Conservation (phyloP, 805 yeast species). For the Yarrowia divulgata region DNA sequence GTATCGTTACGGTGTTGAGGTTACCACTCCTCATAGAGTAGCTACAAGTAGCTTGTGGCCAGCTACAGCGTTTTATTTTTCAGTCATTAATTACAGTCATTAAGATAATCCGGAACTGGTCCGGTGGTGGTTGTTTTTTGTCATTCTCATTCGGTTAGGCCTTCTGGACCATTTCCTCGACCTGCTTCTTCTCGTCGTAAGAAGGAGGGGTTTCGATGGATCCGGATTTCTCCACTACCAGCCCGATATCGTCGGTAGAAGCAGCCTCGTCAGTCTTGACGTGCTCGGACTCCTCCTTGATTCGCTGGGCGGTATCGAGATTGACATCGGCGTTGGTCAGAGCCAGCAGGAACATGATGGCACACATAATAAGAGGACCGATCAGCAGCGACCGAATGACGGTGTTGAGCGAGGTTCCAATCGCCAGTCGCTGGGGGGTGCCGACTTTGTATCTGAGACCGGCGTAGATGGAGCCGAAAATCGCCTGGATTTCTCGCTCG, state of each 20-base stretch:
- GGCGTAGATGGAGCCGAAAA: slow-evolving; percentile 5
- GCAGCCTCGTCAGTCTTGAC: neutral
- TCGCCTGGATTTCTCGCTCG: neutral
- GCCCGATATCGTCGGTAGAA: neutral
- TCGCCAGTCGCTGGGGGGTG: slow-evolving; percentile 7
- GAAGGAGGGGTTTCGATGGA: neutral
- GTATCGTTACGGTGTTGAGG: too few relatives aligned
- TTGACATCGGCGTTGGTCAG: slow-evolving; percentile 22
- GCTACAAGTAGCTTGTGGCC: too few relatives aligned
- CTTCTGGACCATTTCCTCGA: slow-evolving; percentile 1
- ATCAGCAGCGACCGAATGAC: slow-evolving; percentile 23
- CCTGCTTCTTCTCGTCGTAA: slow-evolving; percentile 1
- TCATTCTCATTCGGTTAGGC: neutral
- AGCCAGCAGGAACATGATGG: slow-evolving; percentile 9
- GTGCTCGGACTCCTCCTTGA: slow-evolving; percentile 28
- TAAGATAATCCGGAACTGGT: too few relatives aligned
- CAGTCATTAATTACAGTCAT: too few relatives aligned
- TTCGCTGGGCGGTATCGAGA: slow-evolving; percentile 23
- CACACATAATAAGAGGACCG: slow-evolving; percentile 17
- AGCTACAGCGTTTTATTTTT: too few relatives aligned
- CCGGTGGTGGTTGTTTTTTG: too few relatives aligned
- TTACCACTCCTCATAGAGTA: too few relatives aligned
- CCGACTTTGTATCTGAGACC: slow-evolving; percentile 8
- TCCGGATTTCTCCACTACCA: neutral
- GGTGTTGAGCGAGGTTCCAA: slow-evolving; percentile 18